Evolutionary conservation across 2,329 filamentous ascomycete genomes (phyloP).

Genomic region (Metarhizium rileyi): DNA sequence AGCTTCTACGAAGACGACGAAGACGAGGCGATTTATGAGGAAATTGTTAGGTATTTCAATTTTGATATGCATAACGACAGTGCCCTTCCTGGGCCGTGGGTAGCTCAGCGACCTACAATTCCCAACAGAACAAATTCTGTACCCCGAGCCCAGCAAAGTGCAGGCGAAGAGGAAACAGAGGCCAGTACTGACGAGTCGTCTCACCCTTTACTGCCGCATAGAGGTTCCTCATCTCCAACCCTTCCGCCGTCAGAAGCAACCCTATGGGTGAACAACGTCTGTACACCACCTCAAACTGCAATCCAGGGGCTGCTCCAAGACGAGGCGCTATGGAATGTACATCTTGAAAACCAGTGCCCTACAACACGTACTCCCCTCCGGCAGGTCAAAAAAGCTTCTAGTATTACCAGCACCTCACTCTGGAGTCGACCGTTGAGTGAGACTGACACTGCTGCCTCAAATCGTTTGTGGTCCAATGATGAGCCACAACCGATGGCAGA

Average conservation of each 20-base stretch:
- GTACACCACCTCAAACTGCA: neutral
- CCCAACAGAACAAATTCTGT: neutral
- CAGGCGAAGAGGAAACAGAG: neutral
- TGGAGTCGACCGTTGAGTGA: conserved; percentile 17
- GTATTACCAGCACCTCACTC: conserved; percentile 27
- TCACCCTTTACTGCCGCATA: neutral
- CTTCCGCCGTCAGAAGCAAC: neutral
- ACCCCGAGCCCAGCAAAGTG: neutral
- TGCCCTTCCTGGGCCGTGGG: neutral
- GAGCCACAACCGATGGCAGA: neutral
- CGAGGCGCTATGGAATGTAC: conserved; percentile 1
- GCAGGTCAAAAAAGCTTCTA: conserved; percentile 14
- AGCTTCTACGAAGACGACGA: conserved; percentile 21
- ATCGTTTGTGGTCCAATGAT: neutral
- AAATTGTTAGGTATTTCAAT: conserved; percentile 51
- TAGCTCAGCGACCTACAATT: neutral
- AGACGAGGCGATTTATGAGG: conserved; percentile 48
- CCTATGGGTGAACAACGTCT: neutral
- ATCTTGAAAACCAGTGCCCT: neutral
- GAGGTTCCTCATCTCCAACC: conserved; percentile 1
- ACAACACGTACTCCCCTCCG: conserved; percentile 20
- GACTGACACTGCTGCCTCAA: neutral
- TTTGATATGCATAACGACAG: conserved; percentile 28
- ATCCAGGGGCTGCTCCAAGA: conserved; percentile 23
- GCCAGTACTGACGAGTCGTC: neutral